These are phyloP conservation scores for Chalciporus piperatus DNA, from an alignment of 768 basidiomycete genomes.

Conservation along the genomic window DNA sequence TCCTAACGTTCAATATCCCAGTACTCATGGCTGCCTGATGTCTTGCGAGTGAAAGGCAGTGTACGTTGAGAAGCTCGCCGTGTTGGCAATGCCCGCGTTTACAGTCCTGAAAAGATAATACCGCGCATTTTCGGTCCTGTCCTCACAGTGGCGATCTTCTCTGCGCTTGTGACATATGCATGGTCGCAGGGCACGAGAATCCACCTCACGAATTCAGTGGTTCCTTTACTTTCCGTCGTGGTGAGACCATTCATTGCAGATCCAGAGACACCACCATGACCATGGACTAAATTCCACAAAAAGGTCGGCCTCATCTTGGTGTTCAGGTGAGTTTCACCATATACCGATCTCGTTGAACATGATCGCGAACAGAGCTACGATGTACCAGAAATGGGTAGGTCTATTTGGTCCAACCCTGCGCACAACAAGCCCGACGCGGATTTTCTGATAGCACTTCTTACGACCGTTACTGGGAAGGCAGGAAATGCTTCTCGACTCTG, in stretches of 20 bases:
- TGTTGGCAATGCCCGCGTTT: slow-evolving; percentile 1
- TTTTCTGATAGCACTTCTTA: slow-evolving; percentile 64
- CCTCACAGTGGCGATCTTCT: slow-evolving; percentile 76
- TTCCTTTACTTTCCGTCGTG: slow-evolving; percentile 87
- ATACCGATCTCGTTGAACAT: not conserved
- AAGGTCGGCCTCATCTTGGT: slow-evolving; percentile 88
- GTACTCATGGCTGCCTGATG: slow-evolving; percentile 91
- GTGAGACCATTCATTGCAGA: slow-evolving; percentile 35
- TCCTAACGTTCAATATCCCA: slow-evolving; percentile 25
- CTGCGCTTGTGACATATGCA: slow-evolving; percentile 58
- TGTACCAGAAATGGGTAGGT: slow-evolving; percentile 60
- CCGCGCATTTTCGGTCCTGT: slow-evolving; percentile 76
- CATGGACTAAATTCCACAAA: not conserved
- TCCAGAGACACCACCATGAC: not conserved
- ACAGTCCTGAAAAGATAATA: slow-evolving; percentile 52
- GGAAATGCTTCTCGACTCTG: slow-evolving; percentile 76
- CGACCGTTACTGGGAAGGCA: slow-evolving; percentile 85
- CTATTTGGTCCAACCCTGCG: not conserved
- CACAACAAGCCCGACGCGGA: slow-evolving; percentile 1
- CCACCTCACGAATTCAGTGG: slow-evolving; percentile 75
- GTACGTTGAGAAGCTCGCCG: slow-evolving; percentile 41
- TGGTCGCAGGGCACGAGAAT: slow-evolving; percentile 56
- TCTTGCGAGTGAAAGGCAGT: slow-evolving; percentile 79
- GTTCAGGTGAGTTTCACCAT: slow-evolving; percentile 55
- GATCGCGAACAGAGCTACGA: not conserved